Evolutionary conservation across 208 protist genomes (phyloP), one percentile per base, ranked within the genome.

Genomic region (Acanthamoeba royreba): DNA sequence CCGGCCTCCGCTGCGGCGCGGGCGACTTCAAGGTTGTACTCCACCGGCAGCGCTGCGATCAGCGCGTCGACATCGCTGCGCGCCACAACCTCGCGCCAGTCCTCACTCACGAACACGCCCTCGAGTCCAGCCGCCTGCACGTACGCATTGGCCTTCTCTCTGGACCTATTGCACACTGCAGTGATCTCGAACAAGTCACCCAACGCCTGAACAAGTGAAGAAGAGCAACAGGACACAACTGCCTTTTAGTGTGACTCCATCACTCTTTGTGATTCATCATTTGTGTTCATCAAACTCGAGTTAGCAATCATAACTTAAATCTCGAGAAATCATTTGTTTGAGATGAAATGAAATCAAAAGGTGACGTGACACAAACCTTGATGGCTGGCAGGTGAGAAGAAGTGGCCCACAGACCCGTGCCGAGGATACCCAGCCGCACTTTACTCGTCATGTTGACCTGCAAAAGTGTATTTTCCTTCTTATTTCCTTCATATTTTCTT

Each of bases 21-120:
- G 25, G 47, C 79, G 19, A 88, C 79, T 47, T 88, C 79, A 19
- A 88, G 49, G 46, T 88, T 88, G 79, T 28, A 22, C n/a, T 53
- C 19, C 1, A 88, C 79, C n/a, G 79, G 79, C 3, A 88, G 79
- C 1, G 79, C 79, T 13, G 4, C 79, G 9, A 88, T n/a, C 13
- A 88, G n/a, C 9, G 79, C 79, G 47, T 88, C 79, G 7, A 88
- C 79, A 33, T 88, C 79, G 8, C 2, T 2, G 47, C 79, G 43
- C 46, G 79, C 79, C 31, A 88, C n/a, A n/a, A 88, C 47, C 25
- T 88, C 47, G 46, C 79, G 79, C 47, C 49, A 88, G 42, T 88
- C 79, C 15, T 2, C 17, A 47, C 31, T 40, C 28, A 88, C 79
- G 79, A 53, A 53, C n/a, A 88, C 47, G 9, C 17, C 42, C 28